Conservation (phyloP, 1,139 yeast genomes). For the Yamadazyma blattariae region DNA sequence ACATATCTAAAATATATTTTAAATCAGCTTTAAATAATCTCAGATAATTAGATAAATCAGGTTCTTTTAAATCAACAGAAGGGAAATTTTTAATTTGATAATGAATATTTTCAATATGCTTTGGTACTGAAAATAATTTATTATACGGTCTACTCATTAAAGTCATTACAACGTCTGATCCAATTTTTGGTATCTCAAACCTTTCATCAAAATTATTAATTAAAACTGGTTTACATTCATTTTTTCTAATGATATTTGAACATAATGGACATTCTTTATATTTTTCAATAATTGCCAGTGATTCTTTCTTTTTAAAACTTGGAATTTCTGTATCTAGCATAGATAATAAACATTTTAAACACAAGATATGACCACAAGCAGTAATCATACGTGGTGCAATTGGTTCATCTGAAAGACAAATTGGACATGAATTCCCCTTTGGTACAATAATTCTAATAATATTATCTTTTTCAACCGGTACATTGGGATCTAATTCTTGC, state of each 20-base stretch:
- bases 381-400: conserved; percentile 91
- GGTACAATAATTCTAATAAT: conserved; percentile 75
- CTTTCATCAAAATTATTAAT: conserved; percentile 53
- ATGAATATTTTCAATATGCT: conserved; percentile 28
- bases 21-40: conserved; percentile 67
- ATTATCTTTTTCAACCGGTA: conserved; percentile 58
- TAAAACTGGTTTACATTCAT: conserved; percentile 68
- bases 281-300: conserved; percentile 44
- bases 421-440: conserved; percentile 81
- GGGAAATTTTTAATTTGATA: conserved; percentile 30
- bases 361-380: conserved; percentile 89
- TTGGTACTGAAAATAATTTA: conserved; percentile 63
- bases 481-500: conserved; percentile 71
- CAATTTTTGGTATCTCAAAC: conserved; percentile 59
- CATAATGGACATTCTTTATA: conserved; percentile 86
- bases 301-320: conserved; percentile 32
- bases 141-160: conserved; percentile 71
- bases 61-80: conserved; percentile 18
- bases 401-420: conserved; percentile 80
- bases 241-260: conserved; percentile 57
- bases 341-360: conserved; percentile 76
- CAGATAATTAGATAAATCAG: conserved; percentile 31
- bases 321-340: conserved; percentile 61
- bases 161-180: conserved; percentile 58
- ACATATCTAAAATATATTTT: conserved; percentile 50